Conservation (phyloP, 1,284 basidiomycete species). For the Moniliella sp. region DNA sequence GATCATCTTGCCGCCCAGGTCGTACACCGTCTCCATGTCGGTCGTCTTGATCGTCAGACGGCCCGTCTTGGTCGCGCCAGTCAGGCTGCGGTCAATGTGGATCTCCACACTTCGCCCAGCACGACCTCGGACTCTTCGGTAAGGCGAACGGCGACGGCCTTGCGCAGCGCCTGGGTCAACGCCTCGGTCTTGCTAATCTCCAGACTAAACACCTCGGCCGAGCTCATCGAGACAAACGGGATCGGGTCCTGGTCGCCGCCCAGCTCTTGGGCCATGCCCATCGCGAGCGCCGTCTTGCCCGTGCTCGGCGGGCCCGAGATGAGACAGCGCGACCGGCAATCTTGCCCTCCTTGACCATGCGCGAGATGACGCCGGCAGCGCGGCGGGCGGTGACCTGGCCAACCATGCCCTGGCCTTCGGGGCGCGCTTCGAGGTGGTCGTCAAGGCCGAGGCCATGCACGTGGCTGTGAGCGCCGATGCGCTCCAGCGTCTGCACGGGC, state of each 20-base stretch:
- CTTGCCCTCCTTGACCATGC: slow-evolving; percentile 85
- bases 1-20: slow-evolving; percentile 97
- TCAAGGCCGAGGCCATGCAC: slow-evolving; percentile 58
- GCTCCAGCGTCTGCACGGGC: slow-evolving; percentile 6
- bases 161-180: slow-evolving; percentile 77
- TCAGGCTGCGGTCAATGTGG: slow-evolving; percentile 85
- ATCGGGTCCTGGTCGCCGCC: slow-evolving; percentile 50
- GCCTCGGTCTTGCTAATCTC: slow-evolving; percentile 94
- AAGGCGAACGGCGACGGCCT: slow-evolving; percentile 86
- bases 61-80: slow-evolving; percentile 90
- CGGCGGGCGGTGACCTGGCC: slow-evolving; percentile 83
- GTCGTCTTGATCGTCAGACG: slow-evolving; percentile 94
- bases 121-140: slow-evolving; percentile 94
- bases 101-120: slow-evolving; percentile 97
- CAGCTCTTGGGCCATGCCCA: slow-evolving; percentile 83
- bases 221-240: slow-evolving; percentile 89
- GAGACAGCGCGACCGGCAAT: slow-evolving; percentile 85
- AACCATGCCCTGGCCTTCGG: slow-evolving; percentile 75
- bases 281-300: slow-evolving; percentile 88
- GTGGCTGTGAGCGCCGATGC: slow-evolving; percentile 30
- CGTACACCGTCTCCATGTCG: slow-evolving; percentile 98
- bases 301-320: slow-evolving; percentile 89
- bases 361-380: slow-evolving; percentile 85
- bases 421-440: slow-evolving; percentile 63
- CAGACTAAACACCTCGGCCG: slow-evolving; percentile 86